These are phyloP conservation scores for Rossbeevera mucosa DNA, from an alignment of 768 basidiomycete species.

Conservation along the genomic window DNA sequence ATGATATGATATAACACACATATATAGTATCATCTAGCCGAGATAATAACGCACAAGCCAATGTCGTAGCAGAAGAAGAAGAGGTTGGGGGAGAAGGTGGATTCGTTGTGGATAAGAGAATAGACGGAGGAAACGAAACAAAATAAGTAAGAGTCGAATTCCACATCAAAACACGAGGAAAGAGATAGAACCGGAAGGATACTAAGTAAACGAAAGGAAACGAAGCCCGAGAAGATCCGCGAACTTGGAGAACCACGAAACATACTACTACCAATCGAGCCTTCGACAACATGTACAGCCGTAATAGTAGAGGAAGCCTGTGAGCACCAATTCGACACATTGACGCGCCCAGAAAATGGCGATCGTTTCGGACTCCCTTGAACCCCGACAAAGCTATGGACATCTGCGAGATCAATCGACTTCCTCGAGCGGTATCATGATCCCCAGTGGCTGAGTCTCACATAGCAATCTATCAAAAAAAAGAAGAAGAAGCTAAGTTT, in stretches of 20 bases:
- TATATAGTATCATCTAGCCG: constrained; percentile 23
- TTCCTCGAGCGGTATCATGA: neutral
- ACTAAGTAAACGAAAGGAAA: neutral
- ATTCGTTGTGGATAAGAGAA: neutral
- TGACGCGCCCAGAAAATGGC: neutral
- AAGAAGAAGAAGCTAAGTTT: neutral
- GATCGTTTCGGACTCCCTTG: neutral
- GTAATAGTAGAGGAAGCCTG: too few relatives aligned
- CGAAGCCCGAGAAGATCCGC: neutral
- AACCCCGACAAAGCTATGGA: neutral
- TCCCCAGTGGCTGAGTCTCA: neutral
- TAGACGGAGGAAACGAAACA: neutral
- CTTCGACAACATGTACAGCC: neutral
- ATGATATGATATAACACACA: neutral
- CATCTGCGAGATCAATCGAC: neutral
- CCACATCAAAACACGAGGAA: neutral
- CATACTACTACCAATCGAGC: neutral
- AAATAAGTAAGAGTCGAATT: neutral
- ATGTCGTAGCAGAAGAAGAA: neutral
- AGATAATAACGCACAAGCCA: constrained; percentile 11
- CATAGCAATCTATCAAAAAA: neutral
- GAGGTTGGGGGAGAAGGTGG: neutral
- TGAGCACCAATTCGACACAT: neutral
- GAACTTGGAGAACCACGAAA: neutral
- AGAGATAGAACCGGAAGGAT: neutral